A percentile compares a stretch with the other conserved stretches of the same genome.
These are phyloP conservation scores for Amanita molliuscula DNA, from an alignment of 768 basidiomycete genomes.

Conservation along the genomic window DNA sequence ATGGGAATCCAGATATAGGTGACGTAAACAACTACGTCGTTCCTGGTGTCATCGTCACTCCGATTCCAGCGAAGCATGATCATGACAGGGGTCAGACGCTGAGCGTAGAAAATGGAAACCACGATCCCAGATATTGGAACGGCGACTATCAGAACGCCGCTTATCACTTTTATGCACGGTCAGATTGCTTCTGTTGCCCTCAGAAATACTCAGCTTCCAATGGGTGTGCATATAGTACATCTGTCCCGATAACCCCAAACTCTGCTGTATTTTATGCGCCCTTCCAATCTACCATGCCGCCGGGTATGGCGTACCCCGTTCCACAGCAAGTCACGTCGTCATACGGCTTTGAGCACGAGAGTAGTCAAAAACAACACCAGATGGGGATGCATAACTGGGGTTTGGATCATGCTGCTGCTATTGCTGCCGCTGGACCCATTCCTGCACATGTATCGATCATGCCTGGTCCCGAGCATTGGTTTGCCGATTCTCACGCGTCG, in stretches of 20 bases:
- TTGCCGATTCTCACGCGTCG: not conserved
- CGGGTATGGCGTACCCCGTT: not conserved
- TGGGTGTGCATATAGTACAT: not conserved
- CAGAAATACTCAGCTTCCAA: constrained; percentile 8
- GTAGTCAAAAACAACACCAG: not conserved
- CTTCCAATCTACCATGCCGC: not conserved
- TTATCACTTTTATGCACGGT: constrained; percentile 9
- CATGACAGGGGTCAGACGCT: not conserved
- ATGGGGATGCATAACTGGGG: constrained; percentile 11
- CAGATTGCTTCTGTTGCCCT: constrained; percentile 22
- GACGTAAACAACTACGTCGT: not conserved
- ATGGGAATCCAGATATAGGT: not conserved
- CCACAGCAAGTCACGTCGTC: not conserved
- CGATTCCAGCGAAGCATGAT: not conserved
- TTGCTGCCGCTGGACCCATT: not conserved
- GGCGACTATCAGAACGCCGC: constrained; percentile 8
- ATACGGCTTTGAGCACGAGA: constrained; percentile 7
- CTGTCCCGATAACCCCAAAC: not conserved
- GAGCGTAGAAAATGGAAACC: not conserved
- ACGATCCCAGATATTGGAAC: constrained; percentile 10
- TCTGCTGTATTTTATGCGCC: constrained; percentile 1
- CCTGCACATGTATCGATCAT: constrained; percentile 7
- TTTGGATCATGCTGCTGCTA: constrained; percentile 19
- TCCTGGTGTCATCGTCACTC: not conserved
- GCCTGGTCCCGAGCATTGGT: constrained; percentile 10